A percentile compares a stretch with the other conserved stretches of the same genome.
phyloP scores from a whole-genome alignment of 2,329 filamentous ascomycete genomes.

The Ceratocystis alfenasii region DNA sequence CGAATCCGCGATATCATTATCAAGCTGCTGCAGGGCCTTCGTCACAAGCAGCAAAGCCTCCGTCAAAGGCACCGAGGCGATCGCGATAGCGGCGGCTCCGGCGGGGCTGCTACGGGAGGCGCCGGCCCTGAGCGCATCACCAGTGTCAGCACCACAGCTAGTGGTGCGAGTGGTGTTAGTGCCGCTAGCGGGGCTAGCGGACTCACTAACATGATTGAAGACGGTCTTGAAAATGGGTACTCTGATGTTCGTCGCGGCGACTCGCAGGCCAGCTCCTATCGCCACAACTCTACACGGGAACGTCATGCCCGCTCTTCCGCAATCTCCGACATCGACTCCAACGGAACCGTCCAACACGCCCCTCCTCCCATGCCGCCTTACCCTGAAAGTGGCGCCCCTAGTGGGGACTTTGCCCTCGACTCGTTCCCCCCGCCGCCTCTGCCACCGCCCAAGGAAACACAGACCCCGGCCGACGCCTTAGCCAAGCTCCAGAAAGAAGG shows the following conservation, averaged over 20 bases:
- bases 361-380: conserved; percentile 65
- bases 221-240: conserved; percentile 46
- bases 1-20: conserved; percentile 98
- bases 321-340: conserved; percentile 41
- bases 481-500: conserved; percentile 84
- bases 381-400: conserved; percentile 43
- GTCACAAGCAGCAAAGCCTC: conserved; percentile 90
- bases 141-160: conserved; percentile 44
- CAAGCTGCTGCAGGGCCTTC: conserved; percentile 86
- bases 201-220: conserved; percentile 47
- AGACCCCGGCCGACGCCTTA: conserved; percentile 57
- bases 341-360: conserved; percentile 64
- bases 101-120: conserved; percentile 26
- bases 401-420: conserved; percentile 45
- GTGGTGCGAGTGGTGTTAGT: conserved; percentile 48
- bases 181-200: conserved; percentile 46
- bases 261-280: conserved; percentile 36
- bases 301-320: conserved; percentile 32
- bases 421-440: conserved; percentile 59
- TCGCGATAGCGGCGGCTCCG: conserved; percentile 33
- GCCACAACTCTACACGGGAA: conserved; percentile 39
- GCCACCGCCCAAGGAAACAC: conserved; percentile 47
- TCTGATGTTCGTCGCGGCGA: conserved; percentile 26
- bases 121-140: conserved; percentile 37
- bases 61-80: conserved; percentile 50